phyloP scores from a whole-genome alignment of 495 filamentous ascomycete genomes.

The Aspergillus indologenus region DNA sequence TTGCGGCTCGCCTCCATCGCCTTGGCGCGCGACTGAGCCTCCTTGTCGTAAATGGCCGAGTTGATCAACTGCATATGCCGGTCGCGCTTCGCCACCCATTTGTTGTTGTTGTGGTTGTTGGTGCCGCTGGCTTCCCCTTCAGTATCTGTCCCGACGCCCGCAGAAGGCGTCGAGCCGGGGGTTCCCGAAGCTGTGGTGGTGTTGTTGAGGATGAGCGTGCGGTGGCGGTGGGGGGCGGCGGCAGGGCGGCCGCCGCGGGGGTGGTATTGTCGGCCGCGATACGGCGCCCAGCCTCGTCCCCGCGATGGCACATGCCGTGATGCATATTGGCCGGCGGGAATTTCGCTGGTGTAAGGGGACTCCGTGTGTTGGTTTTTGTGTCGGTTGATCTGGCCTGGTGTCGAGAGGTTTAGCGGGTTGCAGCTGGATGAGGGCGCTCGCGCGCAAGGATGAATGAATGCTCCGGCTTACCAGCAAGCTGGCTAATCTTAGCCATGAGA shows the following conservation, averaged over 20 bases:
- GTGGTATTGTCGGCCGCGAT: conserved; percentile 46
- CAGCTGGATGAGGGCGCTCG: conserved; percentile 9
- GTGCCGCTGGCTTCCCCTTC: conserved; percentile 31
- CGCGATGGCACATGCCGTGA: conserved; percentile 43
- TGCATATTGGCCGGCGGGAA: conserved; percentile 29
- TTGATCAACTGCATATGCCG: conserved; percentile 91
- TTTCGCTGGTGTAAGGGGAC: conserved; percentile 24
- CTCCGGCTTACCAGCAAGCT: conserved; percentile 72
- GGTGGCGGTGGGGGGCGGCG: conserved; percentile 57
- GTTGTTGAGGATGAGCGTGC: conserved; percentile 71
- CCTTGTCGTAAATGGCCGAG: conserved; percentile 73
- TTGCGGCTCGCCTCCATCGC: conserved; percentile 71
- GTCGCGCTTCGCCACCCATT: conserved; percentile 77
- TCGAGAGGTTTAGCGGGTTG: conserved; percentile 28
- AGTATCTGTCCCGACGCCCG: conserved; percentile 38
- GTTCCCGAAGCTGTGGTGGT: conserved; percentile 26
- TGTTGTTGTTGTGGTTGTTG: conserved; percentile 34
- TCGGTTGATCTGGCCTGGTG: conserved; percentile 74
- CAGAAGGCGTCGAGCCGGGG: conserved; percentile 25
- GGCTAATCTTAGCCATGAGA: conserved; percentile 70
- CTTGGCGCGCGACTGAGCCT: conserved; percentile 63
- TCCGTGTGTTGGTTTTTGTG: conserved; percentile 63
- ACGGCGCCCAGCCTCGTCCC: conserved; percentile 44
- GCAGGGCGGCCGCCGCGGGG: conserved; percentile 39
- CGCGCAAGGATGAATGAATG: conserved; percentile 22